These are phyloP conservation scores for Hirschfeldia incana DNA, from an alignment of 345 rosid species.

Conservation along the genomic window DNA sequence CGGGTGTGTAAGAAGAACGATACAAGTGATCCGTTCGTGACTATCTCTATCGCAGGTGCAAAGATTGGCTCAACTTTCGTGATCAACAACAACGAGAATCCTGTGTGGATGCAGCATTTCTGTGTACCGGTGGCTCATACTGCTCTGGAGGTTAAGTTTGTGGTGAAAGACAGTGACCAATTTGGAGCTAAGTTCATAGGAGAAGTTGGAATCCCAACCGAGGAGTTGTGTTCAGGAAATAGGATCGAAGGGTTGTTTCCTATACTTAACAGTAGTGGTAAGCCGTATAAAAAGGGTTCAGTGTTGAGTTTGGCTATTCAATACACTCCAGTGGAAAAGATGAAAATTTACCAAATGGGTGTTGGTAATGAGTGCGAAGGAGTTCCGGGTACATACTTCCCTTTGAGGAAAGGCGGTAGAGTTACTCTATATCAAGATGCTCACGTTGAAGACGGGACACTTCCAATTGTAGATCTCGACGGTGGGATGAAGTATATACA, in stretches of 20 bases:
- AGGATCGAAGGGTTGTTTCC: slow-evolving; percentile 72
- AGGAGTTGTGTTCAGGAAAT: slow-evolving; percentile 48
- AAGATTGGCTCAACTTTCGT: slow-evolving; percentile 81
- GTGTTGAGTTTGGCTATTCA: slow-evolving; percentile 66
- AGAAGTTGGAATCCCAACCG: slow-evolving; percentile 67
- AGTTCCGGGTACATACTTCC: slow-evolving; percentile 83
- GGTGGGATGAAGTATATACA: slow-evolving; percentile 51
- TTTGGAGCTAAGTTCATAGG: slow-evolving; percentile 84
- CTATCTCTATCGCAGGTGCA: slow-evolving; percentile 64
- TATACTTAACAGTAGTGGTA: slow-evolving; percentile 52
- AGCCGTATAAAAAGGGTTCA: slow-evolving; percentile 75
- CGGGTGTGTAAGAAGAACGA: slow-evolving; percentile 43
- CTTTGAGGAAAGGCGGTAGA: slow-evolving; percentile 71
- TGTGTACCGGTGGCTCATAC: slow-evolving; percentile 71
- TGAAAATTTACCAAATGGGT: slow-evolving; percentile 56
- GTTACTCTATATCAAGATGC: slow-evolving; percentile 93
- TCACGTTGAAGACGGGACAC: slow-evolving; percentile 61
- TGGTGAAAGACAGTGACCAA: slow-evolving; percentile 70
- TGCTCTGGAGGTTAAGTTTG: slow-evolving; percentile 71
- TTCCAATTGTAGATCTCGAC: slow-evolving; percentile 62
- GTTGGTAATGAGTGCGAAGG: slow-evolving; percentile 61
- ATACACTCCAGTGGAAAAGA: slow-evolving; percentile 54
- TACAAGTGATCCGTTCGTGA: slow-evolving; percentile 79
- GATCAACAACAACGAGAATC: slow-evolving; percentile 67
- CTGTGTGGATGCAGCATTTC: slow-evolving; percentile 84